Base-by-base conservation (phyloP, 495 filamentous ascomycete genomes). In the Talaromyces ruber region DNA sequence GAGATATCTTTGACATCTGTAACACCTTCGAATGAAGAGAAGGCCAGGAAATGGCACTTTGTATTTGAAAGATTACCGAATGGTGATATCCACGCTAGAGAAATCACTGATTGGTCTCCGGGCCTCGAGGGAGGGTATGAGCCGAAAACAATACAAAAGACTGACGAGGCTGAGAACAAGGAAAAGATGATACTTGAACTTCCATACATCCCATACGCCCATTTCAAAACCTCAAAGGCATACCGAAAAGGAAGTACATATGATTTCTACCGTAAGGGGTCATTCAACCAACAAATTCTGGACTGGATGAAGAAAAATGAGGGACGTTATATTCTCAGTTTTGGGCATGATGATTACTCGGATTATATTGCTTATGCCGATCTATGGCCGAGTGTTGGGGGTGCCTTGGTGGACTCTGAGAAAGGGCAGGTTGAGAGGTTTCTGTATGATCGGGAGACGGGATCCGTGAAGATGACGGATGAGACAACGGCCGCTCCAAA, bases 191-290 rank as follows among this genome's bases (percentile, higher is more conserved):
- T 22, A 1, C 55, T 58, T 22, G 55, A 58, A 18, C 32, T 58
- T n/a, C 55, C 55, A n/a, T 58, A 58, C 18, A 58, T 58, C 55
- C 22, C 55, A 21, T 58, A 58, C 55, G 9, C 14, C 14, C 26
- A 58, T 58, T 58, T 39, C 55, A 58, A 58, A 11, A 58, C 26
- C 8, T 58, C 55, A 22, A 12, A 58, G 29, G 16, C 12, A 2
- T 58, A 58, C 12, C 55, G 29, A 22, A 12, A 32, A 2, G 55
- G 55, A 4, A 18, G 55, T 22, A 32, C 55, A 58, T 58, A 58
- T 39, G 55, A 29, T 18, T 22, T 34, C 29, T 58, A 58, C 55
- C 21, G 55, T 30, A 58, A 58, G 29, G 55, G 55, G 39, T 58
- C 55, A 22, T 5, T 34, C 1, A 34, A 34, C 29, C 55, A 58